Conservation (phyloP, 2,329 filamentous ascomycete species). For the Tolypocladium amazonense region DNA sequence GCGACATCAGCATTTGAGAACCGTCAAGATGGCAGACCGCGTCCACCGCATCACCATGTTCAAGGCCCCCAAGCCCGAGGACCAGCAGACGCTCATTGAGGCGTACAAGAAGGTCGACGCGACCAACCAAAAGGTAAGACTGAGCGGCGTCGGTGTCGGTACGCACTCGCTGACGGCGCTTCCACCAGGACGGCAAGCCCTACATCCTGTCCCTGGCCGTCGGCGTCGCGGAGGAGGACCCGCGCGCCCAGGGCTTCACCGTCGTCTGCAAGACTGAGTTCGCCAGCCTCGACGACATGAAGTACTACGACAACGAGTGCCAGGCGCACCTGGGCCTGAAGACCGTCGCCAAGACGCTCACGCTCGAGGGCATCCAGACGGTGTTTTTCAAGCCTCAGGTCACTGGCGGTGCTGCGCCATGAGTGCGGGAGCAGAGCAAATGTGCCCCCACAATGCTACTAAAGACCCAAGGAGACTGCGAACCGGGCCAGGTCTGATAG, state of each 20-base stretch:
- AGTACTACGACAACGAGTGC: slow-evolving; percentile 53
- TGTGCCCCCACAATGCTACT: too few species aligned
- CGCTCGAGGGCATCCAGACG: slow-evolving; percentile 25
- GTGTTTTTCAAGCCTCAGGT: slow-evolving; percentile 28
- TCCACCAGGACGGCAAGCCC: slow-evolving; percentile 52
- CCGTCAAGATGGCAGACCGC: slow-evolving; percentile 23
- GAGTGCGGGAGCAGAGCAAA: too few species aligned
- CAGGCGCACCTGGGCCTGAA: slow-evolving; percentile 32
- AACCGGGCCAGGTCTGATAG: too few species aligned
- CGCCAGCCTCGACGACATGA: slow-evolving; percentile 54
- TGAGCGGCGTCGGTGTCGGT: slow-evolving; percentile 15
- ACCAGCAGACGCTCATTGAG: slow-evolving; percentile 32
- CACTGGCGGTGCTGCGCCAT: slow-evolving; percentile 2
- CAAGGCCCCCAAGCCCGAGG: slow-evolving; percentile 35
- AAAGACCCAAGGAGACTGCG: too few species aligned
- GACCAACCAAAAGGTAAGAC: slow-evolving; percentile 30
- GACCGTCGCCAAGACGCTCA: slow-evolving; percentile 19
- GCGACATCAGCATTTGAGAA: not conserved
- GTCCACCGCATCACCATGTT: slow-evolving; percentile 43
- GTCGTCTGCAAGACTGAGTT: slow-evolving; percentile 54
- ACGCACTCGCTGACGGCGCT: not conserved
- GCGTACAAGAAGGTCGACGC: slow-evolving; percentile 30
- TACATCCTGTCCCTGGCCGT: slow-evolving; percentile 53
- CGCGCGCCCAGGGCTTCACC: slow-evolving; percentile 55
- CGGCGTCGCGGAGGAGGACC: slow-evolving; percentile 42